These are phyloP conservation scores for Solanum paucissectum DNA, from an alignment of 257 asterid genomes.

Conservation along the genomic window DNA sequence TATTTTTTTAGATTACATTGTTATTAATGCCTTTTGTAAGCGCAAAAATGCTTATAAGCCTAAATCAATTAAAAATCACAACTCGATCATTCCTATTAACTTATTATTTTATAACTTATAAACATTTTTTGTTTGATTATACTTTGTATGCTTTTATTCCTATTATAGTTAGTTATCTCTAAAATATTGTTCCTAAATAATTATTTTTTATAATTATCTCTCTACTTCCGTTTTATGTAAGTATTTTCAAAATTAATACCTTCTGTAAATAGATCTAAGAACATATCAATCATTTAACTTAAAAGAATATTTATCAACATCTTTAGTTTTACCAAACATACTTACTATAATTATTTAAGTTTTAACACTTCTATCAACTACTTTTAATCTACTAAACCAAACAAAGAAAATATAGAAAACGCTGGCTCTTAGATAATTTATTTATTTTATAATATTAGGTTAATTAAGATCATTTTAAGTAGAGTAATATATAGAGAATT, in stretches of 20 bases:
- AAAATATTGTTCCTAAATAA: not conserved
- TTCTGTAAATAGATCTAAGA: not conserved
- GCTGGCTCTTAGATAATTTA: not conserved
- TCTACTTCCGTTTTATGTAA: not conserved
- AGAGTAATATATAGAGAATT: not conserved
- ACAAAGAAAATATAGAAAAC: not conserved
- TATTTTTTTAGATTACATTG: not conserved
- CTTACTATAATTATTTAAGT: not conserved
- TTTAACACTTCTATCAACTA: not conserved
- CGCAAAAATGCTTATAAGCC: not conserved
- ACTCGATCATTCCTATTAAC: not conserved
- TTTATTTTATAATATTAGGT: too few relatives aligned
- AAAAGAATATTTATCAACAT: not conserved
- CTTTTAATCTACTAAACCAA: not conserved
- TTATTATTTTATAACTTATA: too few relatives aligned
- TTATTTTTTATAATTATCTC: too few relatives aligned
- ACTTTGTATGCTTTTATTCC: too few relatives aligned
- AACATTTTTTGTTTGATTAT: not conserved
- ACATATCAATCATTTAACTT: not conserved
- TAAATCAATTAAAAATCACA: not conserved
- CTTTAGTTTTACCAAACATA: not conserved
- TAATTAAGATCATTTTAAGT: not conserved
- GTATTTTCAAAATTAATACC: not conserved
- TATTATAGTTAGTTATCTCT: not conserved
- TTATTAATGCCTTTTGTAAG: not conserved